phyloP scores from a whole-genome alignment of 2,329 filamentous ascomycete species.

The Cercospora berteroae region DNA sequence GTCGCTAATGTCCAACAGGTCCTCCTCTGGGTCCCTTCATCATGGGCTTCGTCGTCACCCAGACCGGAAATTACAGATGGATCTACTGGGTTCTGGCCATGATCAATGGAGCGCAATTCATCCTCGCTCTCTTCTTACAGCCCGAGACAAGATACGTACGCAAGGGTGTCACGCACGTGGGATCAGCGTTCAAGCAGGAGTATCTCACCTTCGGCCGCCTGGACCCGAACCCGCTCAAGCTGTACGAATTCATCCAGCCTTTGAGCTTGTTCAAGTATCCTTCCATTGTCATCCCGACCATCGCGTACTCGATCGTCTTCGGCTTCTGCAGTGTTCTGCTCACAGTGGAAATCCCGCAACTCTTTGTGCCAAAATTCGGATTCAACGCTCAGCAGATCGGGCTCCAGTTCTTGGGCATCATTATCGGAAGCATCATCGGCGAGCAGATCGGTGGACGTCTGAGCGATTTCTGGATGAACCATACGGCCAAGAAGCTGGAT shows the following conservation, averaged over 20 bases:
- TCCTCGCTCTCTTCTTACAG: slow-evolving; percentile 56
- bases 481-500: slow-evolving; percentile 38
- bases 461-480: slow-evolving; percentile 55
- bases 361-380: slow-evolving; percentile 56
- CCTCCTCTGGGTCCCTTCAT: slow-evolving; percentile 45
- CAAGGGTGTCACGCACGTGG: slow-evolving; percentile 37
- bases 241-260: slow-evolving; percentile 54
- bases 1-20: slow-evolving; percentile 4
- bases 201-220: slow-evolving; percentile 51
- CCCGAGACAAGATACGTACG: slow-evolving; percentile 57
- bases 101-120: slow-evolving; percentile 56
- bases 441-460: slow-evolving; percentile 57
- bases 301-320: slow-evolving; percentile 59
- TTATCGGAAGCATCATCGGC: slow-evolving; percentile 58
- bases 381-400: slow-evolving; percentile 59
- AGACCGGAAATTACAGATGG: slow-evolving; percentile 55
- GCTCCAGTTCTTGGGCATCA: slow-evolving; percentile 57
- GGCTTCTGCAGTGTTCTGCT: slow-evolving; percentile 54
- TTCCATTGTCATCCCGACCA: slow-evolving; percentile 52
- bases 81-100: slow-evolving; percentile 60
- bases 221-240: slow-evolving; percentile 51
- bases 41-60: slow-evolving; percentile 49
- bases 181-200: slow-evolving; percentile 46
- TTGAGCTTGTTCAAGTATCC: slow-evolving; percentile 48
- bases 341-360: slow-evolving; percentile 60